Evolutionary conservation across 495 filamentous ascomycete species (phyloP), one percentile per base, ranked within the genome.

Genomic region (Neurospora sp.): DNA sequence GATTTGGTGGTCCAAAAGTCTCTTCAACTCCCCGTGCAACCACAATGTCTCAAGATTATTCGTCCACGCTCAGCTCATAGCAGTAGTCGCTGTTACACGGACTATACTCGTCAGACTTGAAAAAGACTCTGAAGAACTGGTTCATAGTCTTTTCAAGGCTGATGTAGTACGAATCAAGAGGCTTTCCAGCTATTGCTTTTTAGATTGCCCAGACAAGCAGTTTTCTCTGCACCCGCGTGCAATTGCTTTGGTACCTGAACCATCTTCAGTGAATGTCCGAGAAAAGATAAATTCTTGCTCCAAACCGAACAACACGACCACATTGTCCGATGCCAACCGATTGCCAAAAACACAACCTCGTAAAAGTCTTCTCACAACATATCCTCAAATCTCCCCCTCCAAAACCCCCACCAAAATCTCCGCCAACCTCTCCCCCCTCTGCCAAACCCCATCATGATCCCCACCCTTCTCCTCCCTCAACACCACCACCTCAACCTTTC

Each of bases 371-470:
- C 5, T 61, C 22, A 61, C 3, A 61, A 16, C 22, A 61, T 1
- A 31, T 12, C 5, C 14, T 65, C 27, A 65, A 35, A 65, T 65
- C 53, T 8, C 22, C 3, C 61, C 41, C 3, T n/a, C n/a, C 20
- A 70, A 38, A 40, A 75, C 74, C n/a, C 75, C 61, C 69, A 41
- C 12, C 68, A 77, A 71, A 6, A 79, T 48, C 73, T 72, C 74
- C 14, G 59, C 78, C 45, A 80, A 48, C 73, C 69, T 45, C 20
- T 72, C 69, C 27, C 78, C 78, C 38, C 69, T 74, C 40, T 69
- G 9, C 78, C 78, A 79, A 41, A 79, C 38, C 35, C 70, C 77
- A 75, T 80, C 69, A 71, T 80, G 78, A 8, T 73, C 76, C 17
- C 78, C 78, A 1, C 40, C 69, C 17, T 70, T 75, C 44, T 76